A percentile compares a stretch with the other conserved stretches of the same genome.
phyloP scores from a whole-genome alignment of 225 moss, liverwort and hornwort genomes.

The Asterella californica region DNA sequence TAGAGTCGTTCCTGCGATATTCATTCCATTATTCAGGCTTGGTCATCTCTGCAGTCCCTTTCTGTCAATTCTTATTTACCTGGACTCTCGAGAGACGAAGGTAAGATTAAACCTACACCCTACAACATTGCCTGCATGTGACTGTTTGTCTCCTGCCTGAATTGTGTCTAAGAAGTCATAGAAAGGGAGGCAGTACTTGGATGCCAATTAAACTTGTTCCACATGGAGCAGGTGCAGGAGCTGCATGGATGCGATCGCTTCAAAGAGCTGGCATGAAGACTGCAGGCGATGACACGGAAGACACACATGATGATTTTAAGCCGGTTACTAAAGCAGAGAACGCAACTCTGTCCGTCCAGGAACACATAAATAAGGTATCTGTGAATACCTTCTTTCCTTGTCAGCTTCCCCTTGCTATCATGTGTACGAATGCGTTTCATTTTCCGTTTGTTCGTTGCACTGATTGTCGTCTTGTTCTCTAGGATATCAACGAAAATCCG shows the following conservation, averaged over 20 bases:
- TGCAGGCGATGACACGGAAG: slow-evolving; percentile 54
- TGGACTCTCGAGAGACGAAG: neutral
- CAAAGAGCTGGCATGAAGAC: slow-evolving; percentile 53
- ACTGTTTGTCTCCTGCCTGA: neutral
- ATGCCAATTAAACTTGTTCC: neutral
- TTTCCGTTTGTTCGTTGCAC: too few relatives aligned
- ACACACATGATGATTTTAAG: slow-evolving; percentile 85
- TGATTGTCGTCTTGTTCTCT: neutral
- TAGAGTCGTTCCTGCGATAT: slow-evolving; percentile 3
- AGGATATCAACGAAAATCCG: slow-evolving; percentile 69
- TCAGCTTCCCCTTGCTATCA: neutral
- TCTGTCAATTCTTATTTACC: neutral
- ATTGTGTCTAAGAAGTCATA: neutral
- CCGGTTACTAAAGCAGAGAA: slow-evolving; percentile 51
- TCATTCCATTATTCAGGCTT: neutral
- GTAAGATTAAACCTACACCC: too few relatives aligned
- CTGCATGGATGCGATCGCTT: slow-evolving; percentile 43
- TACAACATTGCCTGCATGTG: neutral
- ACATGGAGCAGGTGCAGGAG: slow-evolving; percentile 16
- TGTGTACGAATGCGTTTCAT: neutral
- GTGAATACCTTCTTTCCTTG: neutral
- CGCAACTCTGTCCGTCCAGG: slow-evolving; percentile 52
- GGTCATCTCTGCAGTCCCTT: neutral
- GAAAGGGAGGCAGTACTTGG: neutral
- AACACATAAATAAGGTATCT: slow-evolving; percentile 64